Percentiles rank a stretch among this genome's conserved stretches.
These are phyloP conservation scores for Aquilaria agallochum DNA, from an alignment of 441 rosid genomes.

Conservation along the genomic window DNA sequence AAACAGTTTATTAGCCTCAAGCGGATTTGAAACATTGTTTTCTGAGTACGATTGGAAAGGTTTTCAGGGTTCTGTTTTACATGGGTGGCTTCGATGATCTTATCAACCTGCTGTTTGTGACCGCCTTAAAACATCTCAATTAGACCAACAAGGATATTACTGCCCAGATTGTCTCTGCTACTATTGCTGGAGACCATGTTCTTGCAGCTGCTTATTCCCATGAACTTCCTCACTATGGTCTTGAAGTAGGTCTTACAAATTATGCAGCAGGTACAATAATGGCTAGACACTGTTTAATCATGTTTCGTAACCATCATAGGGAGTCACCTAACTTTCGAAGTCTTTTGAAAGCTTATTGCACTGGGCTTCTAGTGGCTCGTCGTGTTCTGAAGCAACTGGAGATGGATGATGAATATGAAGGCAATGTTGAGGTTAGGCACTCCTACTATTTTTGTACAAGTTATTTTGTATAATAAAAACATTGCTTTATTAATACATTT, in stretches of 20 bases:
- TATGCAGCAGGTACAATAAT: slow-evolving; percentile 64
- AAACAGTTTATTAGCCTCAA: not conserved
- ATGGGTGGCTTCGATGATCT: no score
- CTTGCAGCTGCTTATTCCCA: slow-evolving; percentile 73
- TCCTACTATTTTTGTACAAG: not conserved
- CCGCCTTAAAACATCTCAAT: slow-evolving; percentile 14
- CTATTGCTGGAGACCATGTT: slow-evolving; percentile 60
- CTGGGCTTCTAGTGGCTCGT: slow-evolving; percentile 82
- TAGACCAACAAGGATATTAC: slow-evolving; percentile 65
- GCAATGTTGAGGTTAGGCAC: slow-evolving; percentile 56
- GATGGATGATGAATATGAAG: slow-evolving; percentile 68
- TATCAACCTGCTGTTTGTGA: not conserved
- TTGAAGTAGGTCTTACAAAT: slow-evolving; percentile 74
- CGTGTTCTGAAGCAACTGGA: slow-evolving; percentile 63
- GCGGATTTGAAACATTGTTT: not conserved
- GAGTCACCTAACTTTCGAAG: not conserved
- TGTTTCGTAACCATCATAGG: not conserved
- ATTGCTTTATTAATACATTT: not conserved
- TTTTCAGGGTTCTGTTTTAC: no score
- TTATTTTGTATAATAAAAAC: not conserved
- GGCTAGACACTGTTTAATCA: not conserved
- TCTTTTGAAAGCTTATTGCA: slow-evolving; percentile 54
- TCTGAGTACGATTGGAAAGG: no score
- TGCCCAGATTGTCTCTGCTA: slow-evolving; percentile 56
- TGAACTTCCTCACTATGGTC: slow-evolving; percentile 69